Evolutionary conservation across 441 rosid species (phyloP), one percentile per base, ranked within the genome.

Genomic region (Pelargonium cotyledonis): DNA sequence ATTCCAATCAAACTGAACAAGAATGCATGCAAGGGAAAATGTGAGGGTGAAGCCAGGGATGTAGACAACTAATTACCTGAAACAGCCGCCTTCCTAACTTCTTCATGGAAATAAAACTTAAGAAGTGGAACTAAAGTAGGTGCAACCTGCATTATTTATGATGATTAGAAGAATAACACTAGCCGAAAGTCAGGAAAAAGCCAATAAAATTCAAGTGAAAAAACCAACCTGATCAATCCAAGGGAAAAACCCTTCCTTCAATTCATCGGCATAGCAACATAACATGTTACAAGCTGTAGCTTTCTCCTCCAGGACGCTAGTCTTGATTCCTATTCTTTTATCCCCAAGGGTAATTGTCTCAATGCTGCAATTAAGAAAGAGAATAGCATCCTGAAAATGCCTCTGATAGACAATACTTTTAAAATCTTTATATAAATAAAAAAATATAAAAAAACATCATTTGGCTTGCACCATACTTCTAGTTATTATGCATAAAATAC

Each of bases 1-100:
- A 21, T 57, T 16, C 10, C 10, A 16, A n/a, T n/a, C 14, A 35
- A 51, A 51, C 18, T n/a, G 7, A 14, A 51, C 16, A 51, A 51
- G 21, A 51, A 51, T 51, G 58, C 6, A 1, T 9, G 8, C 21
- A 57, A 0, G 21, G 3, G 21, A 57, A 57, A 16, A 18, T 18
- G 11, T 57, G 62, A 16, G 29, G 62, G 62, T 6, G 26, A 10
- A 2, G 4, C 4, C 29, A 18, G 29, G 62, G 9, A 57, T 7
- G 4, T 57, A 18, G 26, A 18, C 26, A 18, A 10, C 11, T 16
- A 57, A 57, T 57, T 84, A 95, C 99, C 99, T 87, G 99, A 95
- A 79, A 95, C 98, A 75, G 99, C 99, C 69, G 99, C 99, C 86
- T 92, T 95, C 83, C 99, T 92, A 68, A 95, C 99, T 81, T 95